These are phyloP conservation scores for Dictyophora rubrovolvata DNA, from an alignment of 768 basidiomycete genomes.

Conservation along the genomic window DNA sequence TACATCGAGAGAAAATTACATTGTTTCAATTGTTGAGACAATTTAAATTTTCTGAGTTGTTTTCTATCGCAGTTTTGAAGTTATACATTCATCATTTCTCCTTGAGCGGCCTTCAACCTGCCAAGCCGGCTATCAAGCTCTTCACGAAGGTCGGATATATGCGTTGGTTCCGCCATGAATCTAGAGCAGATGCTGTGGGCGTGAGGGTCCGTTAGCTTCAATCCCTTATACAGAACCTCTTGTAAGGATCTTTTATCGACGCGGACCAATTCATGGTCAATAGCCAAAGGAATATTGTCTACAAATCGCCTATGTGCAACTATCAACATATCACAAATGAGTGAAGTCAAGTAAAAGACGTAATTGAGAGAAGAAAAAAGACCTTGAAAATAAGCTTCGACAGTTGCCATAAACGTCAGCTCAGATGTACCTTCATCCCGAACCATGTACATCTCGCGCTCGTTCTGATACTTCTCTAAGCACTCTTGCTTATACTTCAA, in stretches of 20 bases:
- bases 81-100: constrained; percentile 2
- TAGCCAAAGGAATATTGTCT: constrained; percentile 46
- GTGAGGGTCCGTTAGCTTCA: constrained; percentile 42
- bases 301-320: constrained; percentile 52
- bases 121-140: constrained; percentile 25
- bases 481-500: constrained; percentile 39
- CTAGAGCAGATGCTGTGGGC: constrained; percentile 38
- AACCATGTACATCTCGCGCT: constrained; percentile 7
- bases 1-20: too few species aligned
- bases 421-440: constrained; percentile 27
- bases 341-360: neutral
- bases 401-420: constrained; percentile 58
- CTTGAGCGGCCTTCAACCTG: constrained; percentile 3
- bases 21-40: too few species aligned
- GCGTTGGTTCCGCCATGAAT: constrained; percentile 40
- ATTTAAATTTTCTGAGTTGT: too few species aligned
- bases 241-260: constrained; percentile 41
- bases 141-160: constrained; percentile 33
- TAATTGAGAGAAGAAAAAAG: neutral
- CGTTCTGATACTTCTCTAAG: constrained; percentile 33
- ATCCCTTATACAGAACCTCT: constrained; percentile 32
- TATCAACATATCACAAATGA: constrained; percentile 16
- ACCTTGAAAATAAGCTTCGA: constrained; percentile 72
- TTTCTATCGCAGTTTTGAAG: too few species aligned
- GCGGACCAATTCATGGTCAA: constrained; percentile 46